These are phyloP conservation scores for Pleurotus cornucopiae DNA, from an alignment of 768 basidiomycete genomes.

Conservation along the genomic window DNA sequence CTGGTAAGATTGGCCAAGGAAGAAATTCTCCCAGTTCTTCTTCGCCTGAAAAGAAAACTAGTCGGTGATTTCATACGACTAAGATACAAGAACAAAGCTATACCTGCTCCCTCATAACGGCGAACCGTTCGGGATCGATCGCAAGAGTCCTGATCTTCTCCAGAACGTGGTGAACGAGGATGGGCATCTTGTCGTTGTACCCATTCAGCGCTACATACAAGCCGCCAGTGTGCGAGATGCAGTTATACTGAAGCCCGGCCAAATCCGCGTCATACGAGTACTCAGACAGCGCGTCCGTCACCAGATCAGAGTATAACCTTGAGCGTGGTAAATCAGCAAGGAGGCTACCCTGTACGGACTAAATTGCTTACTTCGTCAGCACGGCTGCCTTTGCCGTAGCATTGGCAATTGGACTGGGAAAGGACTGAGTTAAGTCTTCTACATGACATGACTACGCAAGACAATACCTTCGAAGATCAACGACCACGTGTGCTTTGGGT, in stretches of 20 bases:
- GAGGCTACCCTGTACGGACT: background rate
- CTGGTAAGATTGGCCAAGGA: slow-evolving; percentile 76
- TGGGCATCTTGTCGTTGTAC: slow-evolving; percentile 88
- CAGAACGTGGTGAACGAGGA: slow-evolving; percentile 69
- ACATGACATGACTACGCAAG: background rate
- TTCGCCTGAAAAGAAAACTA: slow-evolving; percentile 43
- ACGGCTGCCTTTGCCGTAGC: slow-evolving; percentile 66
- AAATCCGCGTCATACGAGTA: slow-evolving; percentile 90
- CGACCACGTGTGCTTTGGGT: slow-evolving; percentile 76
- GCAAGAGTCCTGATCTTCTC: slow-evolving; percentile 61
- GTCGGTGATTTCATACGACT: background rate
- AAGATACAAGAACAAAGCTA: background rate
- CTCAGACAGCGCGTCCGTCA: slow-evolving; percentile 86
- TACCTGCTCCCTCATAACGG: slow-evolving; percentile 83
- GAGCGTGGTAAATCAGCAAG: background rate
- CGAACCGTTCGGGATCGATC: slow-evolving; percentile 68
- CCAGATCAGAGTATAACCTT: slow-evolving; percentile 79
- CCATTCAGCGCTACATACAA: slow-evolving; percentile 69
- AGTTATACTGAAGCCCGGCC: slow-evolving; percentile 77
- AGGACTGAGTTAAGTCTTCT: background rate
- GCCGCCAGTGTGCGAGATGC: slow-evolving; percentile 60
- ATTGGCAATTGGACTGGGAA: slow-evolving; percentile 50
- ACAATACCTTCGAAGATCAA: slow-evolving; percentile 70
- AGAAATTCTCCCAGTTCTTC: slow-evolving; percentile 83
- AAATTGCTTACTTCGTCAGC: slow-evolving; percentile 39